Percentiles rank a stretch among this genome's conserved stretches.
phyloP scores from a whole-genome alignment of 495 filamentous ascomycete genomes.

The Coniosporium apollinis region DNA sequence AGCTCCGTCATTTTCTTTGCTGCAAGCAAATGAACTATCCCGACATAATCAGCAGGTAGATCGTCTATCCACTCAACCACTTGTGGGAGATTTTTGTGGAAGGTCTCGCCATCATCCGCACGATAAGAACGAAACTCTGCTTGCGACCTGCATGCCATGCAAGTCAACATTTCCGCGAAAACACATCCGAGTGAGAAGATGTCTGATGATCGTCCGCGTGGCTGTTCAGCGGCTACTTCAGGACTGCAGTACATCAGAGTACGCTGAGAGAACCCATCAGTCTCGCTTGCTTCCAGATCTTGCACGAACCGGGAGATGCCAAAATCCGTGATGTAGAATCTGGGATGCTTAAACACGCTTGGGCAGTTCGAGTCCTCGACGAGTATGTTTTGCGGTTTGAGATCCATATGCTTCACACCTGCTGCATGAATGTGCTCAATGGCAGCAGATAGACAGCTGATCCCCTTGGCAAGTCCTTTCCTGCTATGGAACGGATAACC shows the following conservation, averaged over 20 bases:
- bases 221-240: slow-evolving; percentile 5
- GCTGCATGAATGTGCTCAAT: slow-evolving; percentile 13
- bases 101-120: neutral
- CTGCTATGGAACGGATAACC: neutral
- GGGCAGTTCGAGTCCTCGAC: slow-evolving; percentile 3
- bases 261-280: slow-evolving; percentile 1
- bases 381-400: slow-evolving; percentile 18
- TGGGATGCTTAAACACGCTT: slow-evolving; percentile 6
- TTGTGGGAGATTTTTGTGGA: neutral
- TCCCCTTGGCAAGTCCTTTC: neutral
- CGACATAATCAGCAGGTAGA: too few species aligned
- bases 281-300: neutral
- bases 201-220: slow-evolving; percentile 11
- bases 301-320: slow-evolving; percentile 9
- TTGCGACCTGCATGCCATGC: neutral
- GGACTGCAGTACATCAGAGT: slow-evolving; percentile 15
- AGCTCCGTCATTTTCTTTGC: too few species aligned
- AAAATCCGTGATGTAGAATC: slow-evolving; percentile 14
- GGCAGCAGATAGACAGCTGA: neutral
- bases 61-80: neutral
- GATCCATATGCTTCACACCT: slow-evolving; percentile 14
- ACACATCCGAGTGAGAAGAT: slow-evolving; percentile 16
- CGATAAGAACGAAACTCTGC: neutral
- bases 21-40: too few species aligned
- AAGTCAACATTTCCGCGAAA: slow-evolving; percentile 12